Evolutionary conservation across 768 basidiomycete genomes (phyloP).

Genomic region (Termitomyces sp.): DNA sequence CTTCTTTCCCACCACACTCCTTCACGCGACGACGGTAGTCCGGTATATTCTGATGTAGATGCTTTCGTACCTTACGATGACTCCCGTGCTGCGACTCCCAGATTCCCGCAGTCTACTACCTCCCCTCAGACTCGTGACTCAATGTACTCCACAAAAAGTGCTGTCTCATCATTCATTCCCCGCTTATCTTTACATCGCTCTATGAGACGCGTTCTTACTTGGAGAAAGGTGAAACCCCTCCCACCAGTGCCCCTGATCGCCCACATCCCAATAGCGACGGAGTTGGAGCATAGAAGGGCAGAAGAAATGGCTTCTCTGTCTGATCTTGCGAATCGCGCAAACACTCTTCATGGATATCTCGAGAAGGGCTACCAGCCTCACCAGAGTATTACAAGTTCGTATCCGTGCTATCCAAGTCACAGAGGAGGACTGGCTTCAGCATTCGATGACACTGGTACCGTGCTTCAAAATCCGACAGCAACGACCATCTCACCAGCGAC

Average conservation of each 20-base stretch:
- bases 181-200: constrained; percentile 40
- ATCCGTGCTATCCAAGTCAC: constrained; percentile 20
- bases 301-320: constrained; percentile 51
- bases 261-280: constrained; percentile 37
- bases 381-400: constrained; percentile 34
- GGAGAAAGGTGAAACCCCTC: constrained; percentile 50
- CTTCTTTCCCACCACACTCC: background rate
- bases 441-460: constrained; percentile 17
- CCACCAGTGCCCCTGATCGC: constrained; percentile 57
- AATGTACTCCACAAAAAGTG: constrained; percentile 42
- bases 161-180: constrained; percentile 50
- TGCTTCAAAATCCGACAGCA: background rate
- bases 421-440: constrained; percentile 15
- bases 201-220: constrained; percentile 31
- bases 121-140: constrained; percentile 32
- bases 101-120: constrained; percentile 13
- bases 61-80: background rate
- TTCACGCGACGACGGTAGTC: background rate
- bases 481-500: background rate
- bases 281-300: constrained; percentile 36
- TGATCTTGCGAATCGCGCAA: constrained; percentile 48
- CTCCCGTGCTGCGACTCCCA: background rate
- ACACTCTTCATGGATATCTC: constrained; percentile 43
- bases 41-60: constrained; percentile 1
- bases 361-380: constrained; percentile 55